Conservation (phyloP, 2,329 filamentous ascomycete genomes). For the Reticulascus tulasneorum region DNA sequence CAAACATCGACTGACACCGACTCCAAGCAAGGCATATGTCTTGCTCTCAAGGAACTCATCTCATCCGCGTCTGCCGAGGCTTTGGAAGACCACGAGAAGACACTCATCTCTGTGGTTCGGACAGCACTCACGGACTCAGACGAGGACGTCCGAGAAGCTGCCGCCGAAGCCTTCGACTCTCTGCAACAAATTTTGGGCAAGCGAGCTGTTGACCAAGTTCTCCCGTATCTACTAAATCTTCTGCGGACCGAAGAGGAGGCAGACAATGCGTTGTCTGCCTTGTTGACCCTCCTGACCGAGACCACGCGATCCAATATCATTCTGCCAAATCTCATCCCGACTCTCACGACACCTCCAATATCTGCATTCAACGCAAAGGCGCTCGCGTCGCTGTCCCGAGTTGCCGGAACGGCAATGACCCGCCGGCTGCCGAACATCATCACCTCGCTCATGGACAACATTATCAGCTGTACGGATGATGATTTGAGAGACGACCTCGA, state of each 20-base stretch:
- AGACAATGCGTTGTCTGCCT: slow-evolving; percentile 85
- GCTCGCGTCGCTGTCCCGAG: slow-evolving; percentile 85
- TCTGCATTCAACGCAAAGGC: slow-evolving; percentile 93
- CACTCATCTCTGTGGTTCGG: slow-evolving; percentile 88
- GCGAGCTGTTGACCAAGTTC: slow-evolving; percentile 88
- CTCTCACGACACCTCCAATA: slow-evolving; percentile 84
- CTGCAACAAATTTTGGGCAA: slow-evolving; percentile 92
- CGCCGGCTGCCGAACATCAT: slow-evolving; percentile 84
- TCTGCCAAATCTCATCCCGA: slow-evolving; percentile 91
- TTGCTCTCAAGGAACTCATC: slow-evolving; percentile 91
- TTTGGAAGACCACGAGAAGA: slow-evolving; percentile 91
- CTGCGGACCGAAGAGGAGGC: slow-evolving; percentile 81
- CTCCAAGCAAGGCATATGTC: slow-evolving; percentile 94
- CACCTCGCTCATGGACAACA: slow-evolving; percentile 91
- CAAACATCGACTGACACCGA: slow-evolving; percentile 86
- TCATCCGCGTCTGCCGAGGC: slow-evolving; percentile 82
- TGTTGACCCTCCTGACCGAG: slow-evolving; percentile 91
- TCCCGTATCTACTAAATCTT: slow-evolving; percentile 88
- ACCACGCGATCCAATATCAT: slow-evolving; percentile 93
- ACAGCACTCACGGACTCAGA: slow-evolving; percentile 89
- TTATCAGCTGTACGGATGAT: slow-evolving; percentile 74
- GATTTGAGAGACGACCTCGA: slow-evolving; percentile 69
- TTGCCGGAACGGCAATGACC: slow-evolving; percentile 87
- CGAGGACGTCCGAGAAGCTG: slow-evolving; percentile 86
- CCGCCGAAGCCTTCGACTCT: slow-evolving; percentile 94